Base-by-base conservation (phyloP, 1,284 basidiomycete species). In the Kalmanozyma brasiliensis region DNA sequence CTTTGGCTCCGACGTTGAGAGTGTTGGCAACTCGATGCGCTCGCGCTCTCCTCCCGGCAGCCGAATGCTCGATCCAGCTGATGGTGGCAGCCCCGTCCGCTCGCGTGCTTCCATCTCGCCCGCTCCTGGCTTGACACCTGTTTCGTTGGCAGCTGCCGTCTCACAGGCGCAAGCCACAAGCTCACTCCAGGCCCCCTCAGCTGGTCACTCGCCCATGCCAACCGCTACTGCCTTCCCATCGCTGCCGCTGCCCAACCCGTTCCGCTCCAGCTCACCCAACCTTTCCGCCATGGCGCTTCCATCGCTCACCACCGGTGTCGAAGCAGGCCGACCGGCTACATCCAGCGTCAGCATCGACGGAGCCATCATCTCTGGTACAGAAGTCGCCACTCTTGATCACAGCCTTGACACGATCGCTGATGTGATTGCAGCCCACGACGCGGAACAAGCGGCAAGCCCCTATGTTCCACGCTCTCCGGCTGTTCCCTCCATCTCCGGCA, bases 281-380 rank as follows among this genome's bases (percentile, higher is more conserved):
- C 64, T 64, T 9, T 42, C 55, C n/a, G 69, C 64, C 8, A 66
- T 71, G 62, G 58, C 68, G 11, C 56, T 69, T 10, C 60, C 66
- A 9, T 63, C 59, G 20, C 51, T 69, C 13, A 52, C 61, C 3
- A 51, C 68, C 9, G 61, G 62, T 2, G 52, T 56, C 11, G 64
- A 72, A 34, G 69, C 59, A 2, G 69, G 69, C 7, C 59, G 69
- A 14, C 69, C 69, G 0, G 69, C 69, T 10, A 51, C 59, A 0
- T 72, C 70, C 13, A 79, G 76, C 35, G 46, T 81, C 49, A 78
- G 76, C 44, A 78, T 81, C 51, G 79, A 81, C 36, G 79, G 79
- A n/a, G 79, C 79, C 24, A 60, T 81, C 56, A 79, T 81, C 45
- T 62, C 70, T 3, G 72, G 67, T 9, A 58, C 68, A 40, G 71